phyloP scores from a whole-genome alignment of 352 stramenopile genomes.

The Globisporangium okanoganense region DNA sequence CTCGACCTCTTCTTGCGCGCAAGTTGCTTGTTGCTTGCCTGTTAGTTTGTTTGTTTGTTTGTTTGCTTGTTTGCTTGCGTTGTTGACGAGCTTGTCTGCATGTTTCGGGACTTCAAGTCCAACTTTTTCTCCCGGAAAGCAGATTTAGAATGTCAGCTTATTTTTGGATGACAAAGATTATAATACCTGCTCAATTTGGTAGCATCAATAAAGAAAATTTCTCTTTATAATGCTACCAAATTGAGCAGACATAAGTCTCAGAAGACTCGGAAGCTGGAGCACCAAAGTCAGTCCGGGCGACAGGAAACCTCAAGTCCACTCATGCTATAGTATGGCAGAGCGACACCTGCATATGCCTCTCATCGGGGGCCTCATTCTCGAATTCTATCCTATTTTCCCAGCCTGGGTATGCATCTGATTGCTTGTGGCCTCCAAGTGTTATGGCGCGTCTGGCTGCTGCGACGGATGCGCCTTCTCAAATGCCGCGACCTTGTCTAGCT shows the following conservation, averaged over 20 bases:
- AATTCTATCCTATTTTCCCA: no score
- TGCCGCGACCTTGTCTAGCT: slow-evolving; percentile 60
- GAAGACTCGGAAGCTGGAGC: no score
- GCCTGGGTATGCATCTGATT: no score
- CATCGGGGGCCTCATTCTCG: no score
- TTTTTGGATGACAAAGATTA: background rate
- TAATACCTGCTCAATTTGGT: background rate
- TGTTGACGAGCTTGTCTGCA: background rate
- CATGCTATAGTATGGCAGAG: no score
- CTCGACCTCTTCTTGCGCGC: background rate
- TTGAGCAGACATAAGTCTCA: no score
- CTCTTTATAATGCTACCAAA: no score
- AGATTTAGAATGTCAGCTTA: background rate
- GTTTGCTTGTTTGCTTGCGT: background rate
- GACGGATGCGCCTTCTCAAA: slow-evolving; percentile 84
- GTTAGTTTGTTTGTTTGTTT: background rate
- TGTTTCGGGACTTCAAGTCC: background rate
- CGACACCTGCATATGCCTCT: no score
- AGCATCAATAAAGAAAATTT: no score
- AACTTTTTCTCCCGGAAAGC: background rate
- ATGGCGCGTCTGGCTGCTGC: slow-evolving; percentile 66
- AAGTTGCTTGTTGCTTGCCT: background rate
- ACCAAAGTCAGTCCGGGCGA: no score
- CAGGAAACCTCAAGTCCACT: no score
- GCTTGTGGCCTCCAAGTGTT: no score